These are phyloP conservation scores for Ehretia macrophylla DNA, from an alignment of 257 asterid genomes.

Conservation along the genomic window DNA sequence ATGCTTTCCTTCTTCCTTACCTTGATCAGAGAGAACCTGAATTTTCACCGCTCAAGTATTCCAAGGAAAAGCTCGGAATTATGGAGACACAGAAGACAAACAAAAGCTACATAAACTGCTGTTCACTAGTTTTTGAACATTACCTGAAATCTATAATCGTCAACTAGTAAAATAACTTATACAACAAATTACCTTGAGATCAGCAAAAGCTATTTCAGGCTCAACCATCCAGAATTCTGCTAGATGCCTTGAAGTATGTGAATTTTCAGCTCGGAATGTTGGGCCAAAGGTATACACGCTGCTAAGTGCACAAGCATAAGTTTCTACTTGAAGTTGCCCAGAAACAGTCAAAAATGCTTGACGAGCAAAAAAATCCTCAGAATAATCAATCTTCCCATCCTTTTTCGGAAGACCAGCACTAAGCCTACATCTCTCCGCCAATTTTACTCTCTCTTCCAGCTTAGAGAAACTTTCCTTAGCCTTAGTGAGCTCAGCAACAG, in stretches of 20 bases:
- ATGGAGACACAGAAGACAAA: too few relatives aligned
- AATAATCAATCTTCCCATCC: conserved; percentile 83
- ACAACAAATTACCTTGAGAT: conserved; percentile 51
- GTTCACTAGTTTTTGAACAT: neutral
- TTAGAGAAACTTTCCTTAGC: conserved; percentile 62
- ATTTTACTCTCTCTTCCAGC: conserved; percentile 53
- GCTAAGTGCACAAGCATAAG: conserved; percentile 87
- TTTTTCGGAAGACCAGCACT: conserved; percentile 68
- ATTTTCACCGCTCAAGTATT: too few relatives aligned
- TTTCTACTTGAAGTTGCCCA: conserved; percentile 95
- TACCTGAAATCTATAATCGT: neutral
- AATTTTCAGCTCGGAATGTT: conserved; percentile 90
- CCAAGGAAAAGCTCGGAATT: too few relatives aligned
- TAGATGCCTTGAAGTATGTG: conserved; percentile 91
- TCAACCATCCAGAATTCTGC: conserved; percentile 99
- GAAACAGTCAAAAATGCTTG: conserved; percentile 96
- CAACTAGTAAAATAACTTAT: neutral
- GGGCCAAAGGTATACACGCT: conserved; percentile 97
- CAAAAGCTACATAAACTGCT: too few relatives aligned
- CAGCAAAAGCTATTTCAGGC: conserved; percentile 96
- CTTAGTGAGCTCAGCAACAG: conserved; percentile 66
- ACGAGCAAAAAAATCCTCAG: conserved; percentile 79
- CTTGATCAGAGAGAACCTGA: too few relatives aligned
- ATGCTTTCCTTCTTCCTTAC: too few relatives aligned
- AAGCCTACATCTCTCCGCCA: conserved; percentile 54